A percentile compares a stretch with the other conserved stretches of the same genome.
These are phyloP conservation scores for Solanum chiquidenum DNA, from an alignment of 257 asterid genomes.

Conservation along the genomic window DNA sequence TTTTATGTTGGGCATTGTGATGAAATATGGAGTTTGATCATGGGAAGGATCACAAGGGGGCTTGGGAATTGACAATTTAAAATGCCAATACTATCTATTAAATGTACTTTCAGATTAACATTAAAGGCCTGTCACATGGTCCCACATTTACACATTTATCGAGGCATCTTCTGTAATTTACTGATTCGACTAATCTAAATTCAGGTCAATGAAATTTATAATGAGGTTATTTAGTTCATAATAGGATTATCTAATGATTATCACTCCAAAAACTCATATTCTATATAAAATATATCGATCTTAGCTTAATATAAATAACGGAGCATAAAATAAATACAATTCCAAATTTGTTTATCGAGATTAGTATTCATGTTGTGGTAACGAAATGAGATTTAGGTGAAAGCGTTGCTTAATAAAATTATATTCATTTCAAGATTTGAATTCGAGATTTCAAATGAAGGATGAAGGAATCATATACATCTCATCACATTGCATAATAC, in stretches of 20 bases:
- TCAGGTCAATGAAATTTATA: not conserved
- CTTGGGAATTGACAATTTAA: not conserved
- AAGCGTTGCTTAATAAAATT: not conserved
- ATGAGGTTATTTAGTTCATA: not conserved
- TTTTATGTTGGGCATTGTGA: not conserved
- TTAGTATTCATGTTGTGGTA: not conserved
- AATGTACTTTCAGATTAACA: not conserved
- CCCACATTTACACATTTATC: not conserved
- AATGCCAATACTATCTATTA: not conserved
- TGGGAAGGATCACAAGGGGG: not conserved
- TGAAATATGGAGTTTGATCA: not conserved
- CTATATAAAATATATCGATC: not conserved
- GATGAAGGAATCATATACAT: not conserved
- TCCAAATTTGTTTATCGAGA: not conserved
- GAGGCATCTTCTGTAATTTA: not conserved
- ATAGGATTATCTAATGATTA: accelerated
- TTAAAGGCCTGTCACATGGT: not conserved
- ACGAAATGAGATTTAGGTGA: too few species aligned
- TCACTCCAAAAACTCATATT: not conserved
- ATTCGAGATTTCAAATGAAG: not conserved
- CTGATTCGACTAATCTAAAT: not conserved
- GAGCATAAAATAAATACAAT: not conserved
- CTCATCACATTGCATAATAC: not conserved
- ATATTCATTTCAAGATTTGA: not conserved
- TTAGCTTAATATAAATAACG: not conserved